Evolutionary conservation across 176 grass and related monocot species (phyloP).

Genomic region (Oryza meridionalis): DNA sequence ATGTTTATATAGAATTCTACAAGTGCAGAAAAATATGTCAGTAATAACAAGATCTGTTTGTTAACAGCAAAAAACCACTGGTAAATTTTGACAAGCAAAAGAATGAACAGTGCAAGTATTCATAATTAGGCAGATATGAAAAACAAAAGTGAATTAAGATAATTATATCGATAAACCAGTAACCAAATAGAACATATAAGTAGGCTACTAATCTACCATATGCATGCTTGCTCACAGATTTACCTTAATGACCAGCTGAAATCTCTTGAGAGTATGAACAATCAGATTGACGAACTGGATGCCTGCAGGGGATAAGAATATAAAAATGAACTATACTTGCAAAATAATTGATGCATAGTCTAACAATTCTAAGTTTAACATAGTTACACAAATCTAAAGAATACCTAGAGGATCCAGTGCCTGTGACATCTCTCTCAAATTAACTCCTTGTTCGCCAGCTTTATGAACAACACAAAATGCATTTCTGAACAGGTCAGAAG

Average conservation of each 20-base stretch:
- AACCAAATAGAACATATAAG: slow-evolving; percentile 16
- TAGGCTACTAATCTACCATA: slow-evolving; percentile 9
- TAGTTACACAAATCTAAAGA: slow-evolving; percentile 33
- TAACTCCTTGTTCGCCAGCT: slow-evolving; percentile 80
- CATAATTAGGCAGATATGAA: neutral
- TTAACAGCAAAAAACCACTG: neutral
- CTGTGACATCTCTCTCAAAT: slow-evolving; percentile 62
- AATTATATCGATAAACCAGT: neutral
- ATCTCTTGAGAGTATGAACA: slow-evolving; percentile 65
- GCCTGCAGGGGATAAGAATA: slow-evolving; percentile 25
- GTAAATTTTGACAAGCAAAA: slow-evolving; percentile 7
- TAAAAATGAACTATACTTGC: slow-evolving; percentile 7
- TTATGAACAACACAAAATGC: slow-evolving; percentile 66
- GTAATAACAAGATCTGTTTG: neutral
- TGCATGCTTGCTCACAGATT: slow-evolving; percentile 3
- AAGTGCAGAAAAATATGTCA: slow-evolving; percentile 2
- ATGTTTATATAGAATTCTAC: slow-evolving; percentile 5
- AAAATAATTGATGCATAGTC: neutral
- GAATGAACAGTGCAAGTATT: neutral
- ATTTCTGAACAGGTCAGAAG: slow-evolving; percentile 65
- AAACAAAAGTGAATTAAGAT: slow-evolving; percentile 2
- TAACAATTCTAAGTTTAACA: slow-evolving; percentile 11
- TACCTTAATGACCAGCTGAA: slow-evolving; percentile 78
- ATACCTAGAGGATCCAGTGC: slow-evolving; percentile 60
- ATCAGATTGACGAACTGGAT: slow-evolving; percentile 40